Evolutionary conservation across 2,329 filamentous ascomycete genomes (phyloP).

Genomic region (Aspergillus clavatus): DNA sequence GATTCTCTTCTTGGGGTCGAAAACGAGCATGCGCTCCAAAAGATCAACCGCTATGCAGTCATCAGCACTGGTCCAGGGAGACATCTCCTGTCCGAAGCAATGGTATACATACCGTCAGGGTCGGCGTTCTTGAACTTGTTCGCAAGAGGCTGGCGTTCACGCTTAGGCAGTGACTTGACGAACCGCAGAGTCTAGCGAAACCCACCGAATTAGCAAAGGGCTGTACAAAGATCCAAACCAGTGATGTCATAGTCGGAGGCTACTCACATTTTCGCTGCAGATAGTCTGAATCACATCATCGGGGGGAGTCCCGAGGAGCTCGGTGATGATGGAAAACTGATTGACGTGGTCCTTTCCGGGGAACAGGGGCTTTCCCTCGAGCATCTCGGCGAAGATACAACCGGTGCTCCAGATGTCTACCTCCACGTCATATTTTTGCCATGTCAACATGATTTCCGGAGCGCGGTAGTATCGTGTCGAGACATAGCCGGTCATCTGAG

Average conservation of each 20-base stretch:
- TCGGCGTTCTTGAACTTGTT: slow-evolving; percentile 97
- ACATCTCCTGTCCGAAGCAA: background rate
- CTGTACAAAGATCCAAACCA: background rate
- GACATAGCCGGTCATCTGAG: slow-evolving; percentile 99
- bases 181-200: slow-evolving; percentile 78
- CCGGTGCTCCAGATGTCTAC: slow-evolving; percentile 99
- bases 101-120: slow-evolving; percentile 59
- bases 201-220: slow-evolving; percentile 21
- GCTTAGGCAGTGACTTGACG: slow-evolving; percentile 93
- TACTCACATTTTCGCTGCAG: slow-evolving; percentile 83
- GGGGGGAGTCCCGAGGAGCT: slow-evolving; percentile 89
- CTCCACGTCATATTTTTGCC: slow-evolving; percentile 99
- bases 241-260: slow-evolving; percentile 26
- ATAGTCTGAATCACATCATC: slow-evolving; percentile 99
- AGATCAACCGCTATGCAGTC: slow-evolving; percentile 72
- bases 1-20: slow-evolving; percentile 94
- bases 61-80: slow-evolving; percentile 8
- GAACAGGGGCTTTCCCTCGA: slow-evolving; percentile 96
- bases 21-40: slow-evolving; percentile 94
- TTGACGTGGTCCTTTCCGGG: slow-evolving; percentile 99
- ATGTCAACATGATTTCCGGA: slow-evolving; percentile 99
- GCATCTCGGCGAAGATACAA: slow-evolving; percentile 99
- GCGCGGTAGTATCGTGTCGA: slow-evolving; percentile 98
- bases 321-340: slow-evolving; percentile 99
- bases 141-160: slow-evolving; percentile 78